Evolutionary conservation across 1,139 yeast genomes (phyloP).

Genomic region (Diutina siamensis): DNA sequence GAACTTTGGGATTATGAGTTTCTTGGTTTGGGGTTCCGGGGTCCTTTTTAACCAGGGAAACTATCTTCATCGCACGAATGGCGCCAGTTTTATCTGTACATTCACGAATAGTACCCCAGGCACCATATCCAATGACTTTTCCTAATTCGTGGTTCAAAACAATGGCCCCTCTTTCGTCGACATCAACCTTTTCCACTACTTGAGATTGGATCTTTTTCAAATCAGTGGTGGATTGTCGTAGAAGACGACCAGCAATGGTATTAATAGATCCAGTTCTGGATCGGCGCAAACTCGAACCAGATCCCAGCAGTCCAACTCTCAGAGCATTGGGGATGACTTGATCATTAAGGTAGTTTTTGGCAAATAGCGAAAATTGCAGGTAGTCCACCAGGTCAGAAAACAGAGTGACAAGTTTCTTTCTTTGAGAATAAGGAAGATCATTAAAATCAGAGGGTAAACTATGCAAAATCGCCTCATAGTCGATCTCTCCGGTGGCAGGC

Average conservation of each 20-base stretch:
- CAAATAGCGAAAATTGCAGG: conserved; percentile 33
- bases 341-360: conserved; percentile 21
- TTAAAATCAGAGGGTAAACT: conserved; percentile 50
- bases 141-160: conserved; percentile 56
- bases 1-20: conserved; percentile 13
- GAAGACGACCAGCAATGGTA: conserved; percentile 32
- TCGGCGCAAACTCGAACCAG: conserved; percentile 20
- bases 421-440: conserved; percentile 57
- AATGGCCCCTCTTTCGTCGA: conserved; percentile 51
- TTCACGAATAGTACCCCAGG: conserved; percentile 85
- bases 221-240: conserved; percentile 32
- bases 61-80: conserved; percentile 66
- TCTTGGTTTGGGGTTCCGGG: conserved; percentile 1
- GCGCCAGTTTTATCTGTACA: conserved; percentile 34
- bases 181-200: conserved; percentile 18
- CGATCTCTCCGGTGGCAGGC: conserved; percentile 20
- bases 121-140: conserved; percentile 79
- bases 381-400: conserved; percentile 45
- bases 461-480: conserved; percentile 27
- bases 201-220: conserved; percentile 15
- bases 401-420: conserved; percentile 45
- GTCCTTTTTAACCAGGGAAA: conserved; percentile 36
- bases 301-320: conserved; percentile 10
- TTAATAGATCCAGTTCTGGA: conserved; percentile 21
- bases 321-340: conserved; percentile 9